Percentiles rank a stretch among this genome's conserved stretches.
Conservation (phyloP, 2,329 filamentous ascomycete genomes). For the Fusarium transvaalense region DNA sequence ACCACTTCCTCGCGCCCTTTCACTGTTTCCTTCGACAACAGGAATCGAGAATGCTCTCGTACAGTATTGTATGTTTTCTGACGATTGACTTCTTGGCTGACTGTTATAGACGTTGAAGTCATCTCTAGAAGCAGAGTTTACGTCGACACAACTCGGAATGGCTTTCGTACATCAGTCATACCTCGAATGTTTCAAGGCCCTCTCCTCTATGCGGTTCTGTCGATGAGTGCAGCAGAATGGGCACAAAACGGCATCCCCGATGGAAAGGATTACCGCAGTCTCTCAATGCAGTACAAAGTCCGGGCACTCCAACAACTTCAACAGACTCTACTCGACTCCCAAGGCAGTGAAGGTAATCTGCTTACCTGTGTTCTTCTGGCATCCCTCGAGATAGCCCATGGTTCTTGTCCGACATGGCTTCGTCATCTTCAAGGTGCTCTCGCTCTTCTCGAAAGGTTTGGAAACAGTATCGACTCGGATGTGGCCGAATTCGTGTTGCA, state of each 20-base stretch:
- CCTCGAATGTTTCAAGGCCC: conserved; percentile 39
- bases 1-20: conserved; percentile 20
- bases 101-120: conserved; percentile 36
- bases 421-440: conserved; percentile 42
- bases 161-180: conserved; percentile 42
- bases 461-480: conserved; percentile 16
- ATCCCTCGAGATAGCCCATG: conserved; percentile 44
- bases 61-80: conserved; percentile 39
- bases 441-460: conserved; percentile 42
- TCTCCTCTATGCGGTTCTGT: conserved; percentile 39
- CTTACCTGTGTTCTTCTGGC: conserved; percentile 43
- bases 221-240: conserved; percentile 47
- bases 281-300: conserved; percentile 44
- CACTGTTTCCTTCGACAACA: conserved; percentile 20
- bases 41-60: conserved; percentile 35
- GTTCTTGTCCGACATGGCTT: conserved; percentile 41
- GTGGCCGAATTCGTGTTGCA: conserved; percentile 42
- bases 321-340: conserved; percentile 17
- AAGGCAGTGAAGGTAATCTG: conserved; percentile 39
- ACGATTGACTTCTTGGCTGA: background rate
- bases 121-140: conserved; percentile 45
- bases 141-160: conserved; percentile 40
- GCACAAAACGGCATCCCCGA: conserved; percentile 24
- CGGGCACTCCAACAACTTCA: conserved; percentile 40
- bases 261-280: conserved; percentile 37